Evolutionary conservation across 495 filamentous ascomycete species (phyloP).

Genomic region (Glutinoglossum americanum): DNA sequence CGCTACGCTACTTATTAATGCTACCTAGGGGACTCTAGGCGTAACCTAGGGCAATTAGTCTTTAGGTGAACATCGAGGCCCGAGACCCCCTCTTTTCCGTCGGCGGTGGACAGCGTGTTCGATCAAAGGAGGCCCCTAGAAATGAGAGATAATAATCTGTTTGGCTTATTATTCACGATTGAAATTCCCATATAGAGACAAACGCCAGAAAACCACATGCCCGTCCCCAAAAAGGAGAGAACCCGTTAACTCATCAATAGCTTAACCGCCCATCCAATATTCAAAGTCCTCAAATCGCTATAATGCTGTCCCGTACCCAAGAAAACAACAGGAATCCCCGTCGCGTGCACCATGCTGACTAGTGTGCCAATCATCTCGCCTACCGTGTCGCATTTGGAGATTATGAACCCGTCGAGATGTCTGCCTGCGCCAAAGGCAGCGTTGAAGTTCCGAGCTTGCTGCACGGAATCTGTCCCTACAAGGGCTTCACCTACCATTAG

Average conservation of each 20-base stretch:
- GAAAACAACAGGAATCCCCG: conserved; percentile 84
- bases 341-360: conserved; percentile 95
- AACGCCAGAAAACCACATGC: not conserved
- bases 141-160: not conserved
- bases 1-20: no score
- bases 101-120: not conserved
- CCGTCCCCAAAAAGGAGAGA: not conserved
- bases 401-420: conserved; percentile 83
- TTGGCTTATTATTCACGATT: not conserved
- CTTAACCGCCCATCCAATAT: conserved; percentile 76
- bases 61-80: not conserved
- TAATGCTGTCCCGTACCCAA: conserved; percentile 94
- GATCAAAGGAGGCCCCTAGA: not conserved
- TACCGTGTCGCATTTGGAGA: conserved; percentile 95
- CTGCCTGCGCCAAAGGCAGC: conserved; percentile 64
- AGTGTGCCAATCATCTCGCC: conserved; percentile 96
- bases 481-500: conserved; percentile 97
- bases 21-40: no score
- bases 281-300: conserved; percentile 79
- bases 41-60: no score
- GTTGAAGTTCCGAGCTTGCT: conserved; percentile 91
- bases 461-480: conserved; percentile 83
- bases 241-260: conserved; percentile 47
- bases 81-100: not conserved
- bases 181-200: not conserved